A percentile compares a stretch with the other conserved stretches of the same genome.
These are phyloP conservation scores for Berberis vulgaris DNA, from an alignment of 164 flowering plant genomes.

Conservation along the genomic window DNA sequence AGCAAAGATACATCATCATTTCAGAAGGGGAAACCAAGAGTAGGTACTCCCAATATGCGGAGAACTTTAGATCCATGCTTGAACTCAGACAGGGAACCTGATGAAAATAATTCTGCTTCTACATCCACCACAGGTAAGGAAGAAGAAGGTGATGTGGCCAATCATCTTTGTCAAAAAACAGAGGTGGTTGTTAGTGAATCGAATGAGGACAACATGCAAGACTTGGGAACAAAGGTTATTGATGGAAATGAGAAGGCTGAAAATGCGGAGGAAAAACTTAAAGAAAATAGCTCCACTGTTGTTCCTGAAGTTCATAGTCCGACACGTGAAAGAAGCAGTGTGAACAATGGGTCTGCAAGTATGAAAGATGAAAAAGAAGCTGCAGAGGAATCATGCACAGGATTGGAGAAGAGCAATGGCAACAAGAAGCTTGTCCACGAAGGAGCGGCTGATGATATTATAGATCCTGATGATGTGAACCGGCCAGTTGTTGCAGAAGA, in stretches of 20 bases:
- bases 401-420: conserved; percentile 5
- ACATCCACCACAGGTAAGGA: conserved; percentile 1
- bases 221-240: conserved; percentile 3
- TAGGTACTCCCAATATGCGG: conserved; percentile 21
- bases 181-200: neutral
- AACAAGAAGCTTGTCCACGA: conserved; percentile 6
- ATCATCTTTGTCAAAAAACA: conserved; percentile 7
- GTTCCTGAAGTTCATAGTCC: conserved; percentile 1
- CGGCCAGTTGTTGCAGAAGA: conserved; percentile 17
- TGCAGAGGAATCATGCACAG: conserved; percentile 16
- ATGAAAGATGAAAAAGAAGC: conserved; percentile 13
- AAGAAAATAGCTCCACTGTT: conserved; percentile 1
- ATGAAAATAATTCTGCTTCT: conserved; percentile 10
- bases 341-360: conserved; percentile 5
- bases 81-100: conserved; percentile 21
- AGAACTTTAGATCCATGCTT: conserved; percentile 15
- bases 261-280: conserved; percentile 5
- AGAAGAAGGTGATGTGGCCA: conserved; percentile 7
- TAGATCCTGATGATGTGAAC: conserved; percentile 13
- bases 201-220: conserved; percentile 4
- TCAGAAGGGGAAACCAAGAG: conserved; percentile 16
- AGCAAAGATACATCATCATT: neutral
- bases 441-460: conserved; percentile 3
- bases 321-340: conserved; percentile 7
- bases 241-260: conserved; percentile 9